phyloP scores from a whole-genome alignment of 2,329 filamentous ascomycete genomes.

The Talaromyces sp. region DNA sequence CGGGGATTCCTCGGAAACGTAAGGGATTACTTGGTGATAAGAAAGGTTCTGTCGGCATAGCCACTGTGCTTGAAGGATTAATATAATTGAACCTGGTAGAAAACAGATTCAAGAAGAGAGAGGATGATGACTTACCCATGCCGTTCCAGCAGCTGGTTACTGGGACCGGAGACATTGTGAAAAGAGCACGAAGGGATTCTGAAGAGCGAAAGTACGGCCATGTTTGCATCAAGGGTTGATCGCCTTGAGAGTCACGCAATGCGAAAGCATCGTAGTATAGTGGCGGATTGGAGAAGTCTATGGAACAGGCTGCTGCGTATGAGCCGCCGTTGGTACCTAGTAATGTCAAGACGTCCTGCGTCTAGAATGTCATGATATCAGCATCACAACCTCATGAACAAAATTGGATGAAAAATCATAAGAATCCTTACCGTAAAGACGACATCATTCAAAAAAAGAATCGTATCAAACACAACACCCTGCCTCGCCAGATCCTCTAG shows the following conservation, averaged over 20 bases:
- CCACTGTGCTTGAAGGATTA: neutral
- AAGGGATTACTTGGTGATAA: conserved; percentile 31
- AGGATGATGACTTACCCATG: conserved; percentile 43
- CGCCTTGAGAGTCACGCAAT: conserved; percentile 61
- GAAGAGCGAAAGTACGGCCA: conserved; percentile 60
- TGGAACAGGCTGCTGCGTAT: conserved; percentile 65
- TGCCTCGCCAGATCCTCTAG: conserved; percentile 48
- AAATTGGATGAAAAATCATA: neutral
- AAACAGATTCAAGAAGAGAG: neutral
- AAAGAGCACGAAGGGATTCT: conserved; percentile 50
- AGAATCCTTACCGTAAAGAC: conserved; percentile 41
- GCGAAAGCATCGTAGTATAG: conserved; percentile 71
- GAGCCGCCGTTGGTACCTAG: conserved; percentile 54
- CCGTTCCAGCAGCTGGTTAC: conserved; percentile 64
- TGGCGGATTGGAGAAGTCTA: conserved; percentile 64
- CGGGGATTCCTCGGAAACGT: conserved; percentile 48
- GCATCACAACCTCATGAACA: neutral
- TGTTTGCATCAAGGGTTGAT: conserved; percentile 58
- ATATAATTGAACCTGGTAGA: neutral
- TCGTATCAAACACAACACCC: conserved; percentile 53
- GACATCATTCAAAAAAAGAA: conserved; percentile 54
- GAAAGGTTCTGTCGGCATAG: conserved; percentile 13
- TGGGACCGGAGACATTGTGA: conserved; percentile 22
- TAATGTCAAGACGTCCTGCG: conserved; percentile 46
- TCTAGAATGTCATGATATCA: neutral